phyloP scores from a whole-genome alignment of 768 basidiomycete species.

The Podaxis pistillaris region DNA sequence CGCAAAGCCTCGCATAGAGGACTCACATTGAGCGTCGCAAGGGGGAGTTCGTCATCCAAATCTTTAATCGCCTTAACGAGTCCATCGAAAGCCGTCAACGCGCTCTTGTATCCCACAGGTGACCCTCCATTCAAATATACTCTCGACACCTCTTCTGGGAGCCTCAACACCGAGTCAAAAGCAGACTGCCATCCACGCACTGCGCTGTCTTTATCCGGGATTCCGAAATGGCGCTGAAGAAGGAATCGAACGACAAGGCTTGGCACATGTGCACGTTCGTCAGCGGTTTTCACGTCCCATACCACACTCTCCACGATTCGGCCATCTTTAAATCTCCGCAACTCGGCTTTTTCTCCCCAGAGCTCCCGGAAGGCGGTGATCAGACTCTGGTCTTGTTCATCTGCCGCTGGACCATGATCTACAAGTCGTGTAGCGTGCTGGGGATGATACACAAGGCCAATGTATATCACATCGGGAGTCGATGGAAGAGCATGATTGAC shows the following conservation, averaged over 20 bases:
- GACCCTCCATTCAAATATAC: constrained; percentile 38
- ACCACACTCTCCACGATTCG: constrained; percentile 92
- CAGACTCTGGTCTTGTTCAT: constrained; percentile 49
- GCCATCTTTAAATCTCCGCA: constrained; percentile 95
- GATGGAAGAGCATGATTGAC: constrained; percentile 56
- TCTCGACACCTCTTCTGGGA: constrained; percentile 54
- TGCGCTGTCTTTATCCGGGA: constrained; percentile 39
- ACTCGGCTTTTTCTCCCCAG: constrained; percentile 92
- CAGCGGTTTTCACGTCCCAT: constrained; percentile 83
- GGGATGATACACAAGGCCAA: constrained; percentile 77
- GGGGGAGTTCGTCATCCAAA: constrained; percentile 69
- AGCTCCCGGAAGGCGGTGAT: constrained; percentile 70
- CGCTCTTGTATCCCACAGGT: constrained; percentile 65
- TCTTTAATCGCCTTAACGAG: constrained; percentile 75
- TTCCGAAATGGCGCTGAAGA: constrained; percentile 72
- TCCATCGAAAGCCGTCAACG: constrained; percentile 74
- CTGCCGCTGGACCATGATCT: constrained; percentile 86
- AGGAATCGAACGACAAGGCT: constrained; percentile 71
- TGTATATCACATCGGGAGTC: constrained; percentile 47
- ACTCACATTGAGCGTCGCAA: constrained; percentile 73
- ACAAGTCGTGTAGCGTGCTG: constrained; percentile 80
- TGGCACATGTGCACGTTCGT: constrained; percentile 81
- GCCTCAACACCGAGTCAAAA: constrained; percentile 57
- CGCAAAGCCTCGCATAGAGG: constrained; percentile 74
- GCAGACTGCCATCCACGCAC: constrained; percentile 56